These are phyloP conservation scores for Chlamydomonas reinhardtii DNA, from an alignment of 163 green algal species.

Conservation along the genomic window DNA sequence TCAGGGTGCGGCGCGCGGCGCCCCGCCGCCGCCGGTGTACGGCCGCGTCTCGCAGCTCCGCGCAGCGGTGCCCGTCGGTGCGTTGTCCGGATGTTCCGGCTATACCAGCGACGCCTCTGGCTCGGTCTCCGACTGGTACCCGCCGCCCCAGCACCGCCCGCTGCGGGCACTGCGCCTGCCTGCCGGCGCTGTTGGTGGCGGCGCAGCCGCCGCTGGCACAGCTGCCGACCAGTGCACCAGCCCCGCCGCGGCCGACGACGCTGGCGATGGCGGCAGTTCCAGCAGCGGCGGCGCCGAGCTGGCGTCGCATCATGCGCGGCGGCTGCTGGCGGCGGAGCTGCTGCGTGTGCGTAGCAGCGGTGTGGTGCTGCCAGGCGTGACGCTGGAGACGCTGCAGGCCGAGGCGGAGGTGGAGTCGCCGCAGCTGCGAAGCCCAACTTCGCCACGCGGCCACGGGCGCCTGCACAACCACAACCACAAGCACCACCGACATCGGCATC, in stretches of 20 bases:
- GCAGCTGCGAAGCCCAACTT: not conserved
- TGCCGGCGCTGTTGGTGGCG: too few relatives aligned
- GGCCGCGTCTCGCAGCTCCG: too few relatives aligned
- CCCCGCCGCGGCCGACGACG: not conserved
- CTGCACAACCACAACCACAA: not conserved
- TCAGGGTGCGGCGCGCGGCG: too few relatives aligned
- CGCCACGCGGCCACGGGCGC: too few relatives aligned
- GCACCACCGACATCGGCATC: not conserved
- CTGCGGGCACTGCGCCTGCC: too few relatives aligned
- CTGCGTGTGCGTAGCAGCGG: not conserved
- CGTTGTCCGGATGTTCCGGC: too few relatives aligned
- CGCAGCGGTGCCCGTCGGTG: too few relatives aligned
- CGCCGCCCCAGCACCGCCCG: too few relatives aligned
- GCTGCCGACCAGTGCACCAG: not conserved
- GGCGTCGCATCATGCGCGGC: not conserved
- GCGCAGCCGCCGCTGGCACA: too few relatives aligned
- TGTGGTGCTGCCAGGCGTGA: not conserved
- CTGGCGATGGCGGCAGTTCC: not conserved
- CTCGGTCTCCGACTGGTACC: too few relatives aligned
- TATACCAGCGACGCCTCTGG: too few relatives aligned
- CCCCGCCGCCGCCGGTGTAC: too few relatives aligned
- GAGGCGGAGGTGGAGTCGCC: not conserved
- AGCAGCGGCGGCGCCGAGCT: not conserved
- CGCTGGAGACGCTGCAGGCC: not conserved
- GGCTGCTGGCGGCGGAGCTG: constrained; percentile 29